Evolutionary conservation across 2,329 filamentous ascomycete genomes (phyloP).

Genomic region (Hymenoscyphus fructigenus): DNA sequence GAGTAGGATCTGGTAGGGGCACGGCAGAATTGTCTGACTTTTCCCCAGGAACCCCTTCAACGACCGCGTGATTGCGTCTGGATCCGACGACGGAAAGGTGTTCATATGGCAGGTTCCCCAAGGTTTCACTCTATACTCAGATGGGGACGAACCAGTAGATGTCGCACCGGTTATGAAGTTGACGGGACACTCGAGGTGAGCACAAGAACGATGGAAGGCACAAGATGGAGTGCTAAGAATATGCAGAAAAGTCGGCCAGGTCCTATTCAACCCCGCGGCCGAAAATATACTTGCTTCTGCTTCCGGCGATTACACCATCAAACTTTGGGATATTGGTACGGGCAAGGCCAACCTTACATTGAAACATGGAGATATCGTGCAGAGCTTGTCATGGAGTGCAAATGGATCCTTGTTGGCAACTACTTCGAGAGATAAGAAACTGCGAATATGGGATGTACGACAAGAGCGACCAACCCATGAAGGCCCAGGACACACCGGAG

Average conservation of each 20-base stretch:
- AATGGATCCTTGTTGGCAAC: constrained; percentile 84
- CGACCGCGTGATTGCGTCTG: constrained; percentile 87
- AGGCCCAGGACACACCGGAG: constrained; percentile 80
- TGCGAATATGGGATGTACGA: constrained; percentile 95
- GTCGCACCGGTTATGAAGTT: constrained; percentile 80
- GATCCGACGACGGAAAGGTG: constrained; percentile 94
- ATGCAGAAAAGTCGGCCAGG: constrained; percentile 89
- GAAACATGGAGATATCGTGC: constrained; percentile 87
- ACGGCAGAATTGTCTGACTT: constrained; percentile 25
- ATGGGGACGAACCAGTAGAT: constrained; percentile 80
- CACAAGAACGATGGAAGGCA: neutral
- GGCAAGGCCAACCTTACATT: constrained; percentile 73
- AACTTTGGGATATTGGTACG: constrained; percentile 89
- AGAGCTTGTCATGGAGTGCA: constrained; percentile 94
- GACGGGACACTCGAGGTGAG: constrained; percentile 78
- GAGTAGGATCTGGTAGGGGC: constrained; percentile 31
- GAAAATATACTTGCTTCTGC: constrained; percentile 94
- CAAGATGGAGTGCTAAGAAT: constrained; percentile 28
- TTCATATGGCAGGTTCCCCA: constrained; percentile 95
- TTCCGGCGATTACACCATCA: constrained; percentile 91
- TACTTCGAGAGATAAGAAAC: constrained; percentile 96
- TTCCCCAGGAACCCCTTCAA: constrained; percentile 84
- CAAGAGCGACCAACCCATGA: constrained; percentile 88
- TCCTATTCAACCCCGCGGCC: constrained; percentile 94
- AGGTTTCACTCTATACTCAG: constrained; percentile 78